Evolutionary conservation across 2,329 filamentous ascomycete genomes (phyloP).

Genomic region (Paecilomyces variotii): DNA sequence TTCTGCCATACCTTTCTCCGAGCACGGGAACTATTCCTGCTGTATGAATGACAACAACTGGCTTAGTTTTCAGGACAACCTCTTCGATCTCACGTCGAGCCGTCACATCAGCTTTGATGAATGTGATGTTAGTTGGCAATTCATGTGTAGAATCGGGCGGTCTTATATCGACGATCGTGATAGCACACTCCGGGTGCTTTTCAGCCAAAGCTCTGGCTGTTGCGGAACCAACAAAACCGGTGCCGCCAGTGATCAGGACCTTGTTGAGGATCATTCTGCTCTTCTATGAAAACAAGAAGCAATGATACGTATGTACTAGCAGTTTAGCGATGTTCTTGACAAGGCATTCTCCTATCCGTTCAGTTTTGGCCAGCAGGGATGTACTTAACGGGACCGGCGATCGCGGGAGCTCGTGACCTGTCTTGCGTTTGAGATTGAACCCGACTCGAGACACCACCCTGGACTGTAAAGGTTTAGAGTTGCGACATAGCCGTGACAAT

Average conservation of each 20-base stretch:
- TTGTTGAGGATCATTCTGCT: slow-evolving; percentile 11
- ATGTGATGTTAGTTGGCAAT: slow-evolving; percentile 17
- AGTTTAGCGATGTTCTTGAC: background rate
- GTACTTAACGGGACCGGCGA: background rate
- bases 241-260: slow-evolving; percentile 31
- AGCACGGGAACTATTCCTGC: slow-evolving; percentile 40
- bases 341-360: background rate
- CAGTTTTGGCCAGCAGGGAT: background rate
- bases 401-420: background rate
- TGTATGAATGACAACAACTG: slow-evolving; percentile 47
- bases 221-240: slow-evolving; percentile 33
- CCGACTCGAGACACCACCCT: background rate
- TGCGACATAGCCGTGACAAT: background rate
- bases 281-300: background rate
- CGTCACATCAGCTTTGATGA: slow-evolving; percentile 28
- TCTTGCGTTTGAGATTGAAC: background rate
- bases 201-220: slow-evolving; percentile 29
- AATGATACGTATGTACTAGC: background rate
- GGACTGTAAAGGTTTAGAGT: background rate
- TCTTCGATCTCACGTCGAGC: slow-evolving; percentile 16
- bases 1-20: slow-evolving; percentile 28
- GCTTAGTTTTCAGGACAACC: slow-evolving; percentile 33
- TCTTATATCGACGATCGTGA: slow-evolving; percentile 30
- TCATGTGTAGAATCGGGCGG: slow-evolving; percentile 20
- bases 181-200: slow-evolving; percentile 26